Evolutionary conservation across 2,329 filamentous ascomycete species (phyloP).

Genomic region (Ceratocystis alfenasii): DNA sequence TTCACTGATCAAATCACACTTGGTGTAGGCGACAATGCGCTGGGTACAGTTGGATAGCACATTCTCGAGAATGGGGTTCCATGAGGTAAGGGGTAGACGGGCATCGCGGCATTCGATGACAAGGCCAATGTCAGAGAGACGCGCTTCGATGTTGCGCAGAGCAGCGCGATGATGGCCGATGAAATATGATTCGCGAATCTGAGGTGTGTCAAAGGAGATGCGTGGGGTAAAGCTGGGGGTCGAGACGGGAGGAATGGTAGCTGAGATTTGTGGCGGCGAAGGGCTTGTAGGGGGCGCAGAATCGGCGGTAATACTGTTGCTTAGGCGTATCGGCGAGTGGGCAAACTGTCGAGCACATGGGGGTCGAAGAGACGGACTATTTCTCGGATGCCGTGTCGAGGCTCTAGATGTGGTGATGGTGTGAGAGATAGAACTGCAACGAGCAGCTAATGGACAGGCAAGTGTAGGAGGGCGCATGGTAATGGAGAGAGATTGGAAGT

Average conservation of each 20-base stretch:
- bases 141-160: constrained; percentile 66
- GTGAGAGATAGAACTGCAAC: background rate
- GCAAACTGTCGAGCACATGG: background rate
- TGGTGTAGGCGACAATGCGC: constrained; percentile 82
- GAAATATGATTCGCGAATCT: constrained; percentile 81
- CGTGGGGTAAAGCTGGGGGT: constrained; percentile 56
- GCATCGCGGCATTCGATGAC: constrained; percentile 93
- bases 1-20: constrained; percentile 55
- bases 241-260: constrained; percentile 21
- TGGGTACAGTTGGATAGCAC: constrained; percentile 54
- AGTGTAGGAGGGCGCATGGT: background rate
- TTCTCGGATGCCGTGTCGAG: background rate
- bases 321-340: background rate
- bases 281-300: background rate
- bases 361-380: background rate
- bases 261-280: background rate
- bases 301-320: background rate
- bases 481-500: background rate
- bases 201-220: constrained; percentile 54
- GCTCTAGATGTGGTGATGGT: background rate
- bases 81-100: constrained; percentile 74
- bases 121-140: constrained; percentile 70
- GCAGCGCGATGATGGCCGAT: constrained; percentile 83
- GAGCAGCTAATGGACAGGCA: background rate
- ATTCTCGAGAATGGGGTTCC: constrained; percentile 80